Evolutionary conservation across 2,329 filamentous ascomycete species (phyloP), one percentile per base, ranked within the genome.

Genomic region (Parastagonospora nodorum): DNA sequence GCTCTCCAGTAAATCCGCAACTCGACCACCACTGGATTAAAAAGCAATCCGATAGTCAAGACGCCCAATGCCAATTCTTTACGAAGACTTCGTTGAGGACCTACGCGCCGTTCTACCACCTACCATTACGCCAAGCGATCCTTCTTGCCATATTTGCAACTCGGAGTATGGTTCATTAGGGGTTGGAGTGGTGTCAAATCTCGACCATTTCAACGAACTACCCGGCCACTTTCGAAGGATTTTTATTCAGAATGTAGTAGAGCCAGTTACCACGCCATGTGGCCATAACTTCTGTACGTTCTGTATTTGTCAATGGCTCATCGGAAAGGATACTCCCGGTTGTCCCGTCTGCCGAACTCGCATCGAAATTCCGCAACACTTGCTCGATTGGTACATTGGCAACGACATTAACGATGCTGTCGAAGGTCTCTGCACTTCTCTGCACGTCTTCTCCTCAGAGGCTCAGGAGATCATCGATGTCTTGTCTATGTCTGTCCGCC

Each of bases 261-360:
- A 42, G 36, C 30, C 43, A 4, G 37, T 40, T 4, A 45, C 16
- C 10, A 56, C 40, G 19, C 31, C 36, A 4, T 53, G 47, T 36
- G 41, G 47, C 7, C 47, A 53, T 24, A 31, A 11, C 2, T 50
- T 48, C 32, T 50, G 47, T 14, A 39, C 42, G 7, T 30, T 16
- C 7, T 50, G 40, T 40, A 35, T 56, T n/a, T 42, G 43, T 24
- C 12, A n/a, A n/a, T 50, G 40, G 44, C 44, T 42, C 15, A 32
- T 31, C n/a, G 28, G n/a, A 11, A 31, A 30, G n/a, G n/a, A 6
- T 8, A 8, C 1, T 4, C 24, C 45, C 15, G 40, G 24, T 10
- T 50, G 53, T 19, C 45, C 50, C 11, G 37, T 47, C 30, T 55
- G 52, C 14, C 49, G 52, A 10, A 5, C 11, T 3, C 27, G 15